Evolutionary conservation across 2,329 filamentous ascomycete species (phyloP), one percentile per base, ranked within the genome.

Genomic region (Xylaria multiplex): DNA sequence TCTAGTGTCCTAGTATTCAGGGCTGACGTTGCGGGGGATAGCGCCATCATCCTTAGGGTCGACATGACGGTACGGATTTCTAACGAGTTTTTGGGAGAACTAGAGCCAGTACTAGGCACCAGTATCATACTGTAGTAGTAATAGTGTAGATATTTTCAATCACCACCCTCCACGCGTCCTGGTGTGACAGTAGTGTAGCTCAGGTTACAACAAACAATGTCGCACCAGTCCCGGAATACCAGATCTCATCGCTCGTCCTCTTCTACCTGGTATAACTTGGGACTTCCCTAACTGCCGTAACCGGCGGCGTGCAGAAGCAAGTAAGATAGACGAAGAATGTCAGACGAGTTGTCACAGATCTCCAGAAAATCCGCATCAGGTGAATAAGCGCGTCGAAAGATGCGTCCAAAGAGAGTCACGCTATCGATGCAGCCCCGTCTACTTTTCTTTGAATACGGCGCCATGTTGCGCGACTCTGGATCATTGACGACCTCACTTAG

Each of bases 381-480:
- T 55, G 53, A 65, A 64, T 64, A 58, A 58, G 63, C 59, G 57
- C 46, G 49, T 57, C 55, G 35, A 56, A 64, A 45, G 63, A 11
- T 55, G 35, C 46, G 49, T 57, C 55, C 35, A 56, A 64, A 45
- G 63, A 11, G 52, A 30, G 48, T 64, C 57, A 66, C 63, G 42
- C 56, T 65, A 46, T 64, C 57, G 49, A 68, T 64, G 59, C 64
- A 63, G 59, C 50, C 64, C 55, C 59, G 56, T 57, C 30, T 50
- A 32, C 42, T 48, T 30, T 16, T 22, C 24, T 32, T 46, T 40
- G 16, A 42, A 62, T 55, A 59, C 49, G 45, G 55, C 45, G 35
- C 49, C 58, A 45, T 53, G 27, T 64, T 61, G 50, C 48, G 55
- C 19, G 11, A 37, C 14, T n/a, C n/a, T 5, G 5, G 37, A 50